Conservation (phyloP, 305 asterid species). For the Caryopteris hybrid region DNA sequence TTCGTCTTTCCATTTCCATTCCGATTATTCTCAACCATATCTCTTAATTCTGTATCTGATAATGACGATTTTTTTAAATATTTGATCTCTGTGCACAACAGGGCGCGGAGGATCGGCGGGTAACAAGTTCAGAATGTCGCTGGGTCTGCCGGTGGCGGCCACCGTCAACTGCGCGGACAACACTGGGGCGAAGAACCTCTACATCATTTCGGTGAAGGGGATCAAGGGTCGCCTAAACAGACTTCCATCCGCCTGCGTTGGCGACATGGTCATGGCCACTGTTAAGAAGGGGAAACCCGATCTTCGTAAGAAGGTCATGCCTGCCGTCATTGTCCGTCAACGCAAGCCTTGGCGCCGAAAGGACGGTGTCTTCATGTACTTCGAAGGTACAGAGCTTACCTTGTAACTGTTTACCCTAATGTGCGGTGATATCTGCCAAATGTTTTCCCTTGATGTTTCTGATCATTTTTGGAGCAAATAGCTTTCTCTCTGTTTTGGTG, state of each 20-base stretch:
- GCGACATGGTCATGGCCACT: conserved; percentile 72
- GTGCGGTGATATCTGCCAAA: background rate
- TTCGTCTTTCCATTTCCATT: background rate
- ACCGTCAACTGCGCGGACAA: conserved; percentile 70
- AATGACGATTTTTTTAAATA: background rate
- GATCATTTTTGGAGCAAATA: background rate
- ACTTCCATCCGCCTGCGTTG: conserved; percentile 61
- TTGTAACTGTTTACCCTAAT: background rate
- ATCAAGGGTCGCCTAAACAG: conserved; percentile 67
- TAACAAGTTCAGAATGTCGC: conserved; percentile 68
- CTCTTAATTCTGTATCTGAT: background rate
- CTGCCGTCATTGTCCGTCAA: conserved; percentile 62
- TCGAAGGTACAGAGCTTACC: conserved; percentile 38
- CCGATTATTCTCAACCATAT: too few relatives aligned
- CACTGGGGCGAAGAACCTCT: conserved; percentile 65
- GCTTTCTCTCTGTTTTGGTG: background rate
- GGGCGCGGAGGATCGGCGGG: conserved; percentile 84
- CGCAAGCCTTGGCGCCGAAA: conserved; percentile 84
- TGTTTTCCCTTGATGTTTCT: background rate
- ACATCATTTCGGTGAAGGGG: conserved; percentile 68
- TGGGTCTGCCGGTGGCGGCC: conserved; percentile 75
- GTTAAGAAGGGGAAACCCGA: conserved; percentile 67
- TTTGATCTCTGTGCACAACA: background rate
- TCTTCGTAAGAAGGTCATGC: conserved; percentile 66
- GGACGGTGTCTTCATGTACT: conserved; percentile 73